Evolutionary conservation across 805 yeast species (phyloP), one percentile per base, ranked within the genome.

Genomic region (Yarrowia sp.): DNA sequence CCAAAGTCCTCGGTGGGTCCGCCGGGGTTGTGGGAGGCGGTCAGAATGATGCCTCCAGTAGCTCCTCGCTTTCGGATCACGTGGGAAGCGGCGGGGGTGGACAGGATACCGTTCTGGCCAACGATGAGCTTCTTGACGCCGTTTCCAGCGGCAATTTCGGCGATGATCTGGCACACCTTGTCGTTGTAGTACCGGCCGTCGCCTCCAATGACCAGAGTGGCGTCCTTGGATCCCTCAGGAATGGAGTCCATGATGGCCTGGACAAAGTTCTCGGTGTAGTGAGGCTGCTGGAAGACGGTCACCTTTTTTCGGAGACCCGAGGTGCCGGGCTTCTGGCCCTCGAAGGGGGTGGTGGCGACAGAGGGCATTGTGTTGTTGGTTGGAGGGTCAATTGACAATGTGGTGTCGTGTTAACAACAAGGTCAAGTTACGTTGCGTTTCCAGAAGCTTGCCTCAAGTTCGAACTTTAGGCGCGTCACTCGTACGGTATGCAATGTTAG

Each of bases 11-110:
- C 87, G 34, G 83, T 80, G 68, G 97, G 97, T 9, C 98, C 98
- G 77, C 99, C 99, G 17, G 99, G 99, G 79, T 94, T 94, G 79
- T 94, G 99, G 30, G 96, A 89, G 1, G 98, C 98, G 9, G 99
- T 94, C 75, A 94, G 83, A 72, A 95, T 91, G 79, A 94, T 94
- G 70, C 98, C 98, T 70, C 98, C 99, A 13, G 97, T 92, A 42
- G 84, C 83, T 67, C 73, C 72, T 71, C 82, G 82, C 69, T 87
- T 85, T 78, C 99, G 86, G 73, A 94, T 95, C 68, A 95, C 81
- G 76, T 92, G 91, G n/a, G 97, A 91, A 20, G 97, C 94, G 17
- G 98, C 98, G 1, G 98, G 99, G 4, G 99, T 95, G 20, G 97
- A 91, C 66, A 95, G 82, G 69, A 95, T 83, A 20, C 98, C 98